A percentile compares a stretch with the other conserved stretches of the same genome.
phyloP scores from a whole-genome alignment of 2,329 filamentous ascomycete genomes.

The Fulvia fulva region DNA sequence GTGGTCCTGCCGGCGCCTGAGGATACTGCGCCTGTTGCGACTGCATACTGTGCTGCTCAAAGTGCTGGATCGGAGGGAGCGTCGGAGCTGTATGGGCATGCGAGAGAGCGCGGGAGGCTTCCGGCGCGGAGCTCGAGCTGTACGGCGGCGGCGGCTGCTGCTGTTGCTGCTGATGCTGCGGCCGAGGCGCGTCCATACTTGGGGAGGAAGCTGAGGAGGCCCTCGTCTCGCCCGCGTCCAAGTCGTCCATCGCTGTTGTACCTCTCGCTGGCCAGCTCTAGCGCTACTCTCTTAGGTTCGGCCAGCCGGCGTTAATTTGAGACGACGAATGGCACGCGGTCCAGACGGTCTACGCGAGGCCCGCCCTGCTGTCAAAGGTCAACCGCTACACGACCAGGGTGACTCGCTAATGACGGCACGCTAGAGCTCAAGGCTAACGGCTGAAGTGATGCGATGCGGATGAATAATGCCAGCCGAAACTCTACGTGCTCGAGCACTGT shows the following conservation, averaged over 20 bases:
- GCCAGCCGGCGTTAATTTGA: not conserved
- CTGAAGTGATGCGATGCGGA: not conserved
- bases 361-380: not conserved
- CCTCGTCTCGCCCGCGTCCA: not conserved
- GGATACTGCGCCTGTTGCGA: conserved; percentile 21
- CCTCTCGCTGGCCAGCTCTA: not conserved
- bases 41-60: conserved; percentile 19
- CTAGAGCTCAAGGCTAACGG: not conserved
- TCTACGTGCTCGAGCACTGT: not conserved
- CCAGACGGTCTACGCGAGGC: not conserved
- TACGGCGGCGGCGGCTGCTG: conserved; percentile 39
- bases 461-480: not conserved
- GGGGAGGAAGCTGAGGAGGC: conserved; percentile 2
- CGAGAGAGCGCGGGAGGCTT: not conserved
- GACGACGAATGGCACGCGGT: not conserved
- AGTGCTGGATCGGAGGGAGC: conserved; percentile 27
- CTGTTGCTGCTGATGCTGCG: not conserved
- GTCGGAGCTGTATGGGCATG: not conserved
- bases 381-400: not conserved
- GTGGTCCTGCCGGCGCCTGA: not conserved
- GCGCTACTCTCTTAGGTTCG: not conserved
- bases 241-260: conserved; percentile 1
- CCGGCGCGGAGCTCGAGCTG: conserved; percentile 2
- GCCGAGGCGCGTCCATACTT: not conserved
- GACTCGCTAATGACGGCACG: not conserved